Evolutionary conservation across 352 stramenopile species (phyloP), one percentile per base, ranked within the genome.

Genomic region (Lagenidium sp.): DNA sequence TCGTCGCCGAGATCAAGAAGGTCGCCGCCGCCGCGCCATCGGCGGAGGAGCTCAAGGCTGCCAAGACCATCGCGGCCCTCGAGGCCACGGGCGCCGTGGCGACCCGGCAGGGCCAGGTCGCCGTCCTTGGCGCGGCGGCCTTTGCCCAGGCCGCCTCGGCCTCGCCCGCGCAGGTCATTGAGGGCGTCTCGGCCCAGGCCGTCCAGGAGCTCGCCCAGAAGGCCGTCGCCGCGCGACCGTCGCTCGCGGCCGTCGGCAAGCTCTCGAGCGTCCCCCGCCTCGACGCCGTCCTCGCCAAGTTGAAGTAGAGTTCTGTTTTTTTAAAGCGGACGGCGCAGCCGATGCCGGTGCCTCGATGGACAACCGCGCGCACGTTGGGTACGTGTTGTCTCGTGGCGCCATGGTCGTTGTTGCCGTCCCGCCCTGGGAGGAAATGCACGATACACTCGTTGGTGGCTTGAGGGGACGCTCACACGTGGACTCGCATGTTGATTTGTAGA

Each of bases 161-260:
- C 44, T 56, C 63, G 41, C 50, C 74, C 13, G 43, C 71, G 25
- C 39, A 36, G 8, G 23, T 50, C 36, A 36, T 57, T 20, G 57
- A 78, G 13, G 55, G 47, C 36, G 78, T 85, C 44, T 69, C 73
- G 21, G 68, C 76, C 22, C 64, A 75, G 46, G 74, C 68, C 48
- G 58, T 93, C 43, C 78, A 91, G 59, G 60, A 85, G 43, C 44
- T 93, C 47, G 78, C 81, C 42, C 62, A 86, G 61, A 83, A 85
- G 64, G 72, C 78, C 31, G 36, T 89, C 30, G 68, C 77, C 42
- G 72, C 70, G 37, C 69, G 65, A 58, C 81, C 81, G 40, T 85
- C 79, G 31, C 62, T 93, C 49, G 73, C 81, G 38, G 77, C 71
- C 44, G 70, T 91, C 30, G 81, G 81, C 36, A 79, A 83, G 62